phyloP scores from a whole-genome alignment of 805 yeast genomes.

The Wickerhamiella brachini region DNA sequence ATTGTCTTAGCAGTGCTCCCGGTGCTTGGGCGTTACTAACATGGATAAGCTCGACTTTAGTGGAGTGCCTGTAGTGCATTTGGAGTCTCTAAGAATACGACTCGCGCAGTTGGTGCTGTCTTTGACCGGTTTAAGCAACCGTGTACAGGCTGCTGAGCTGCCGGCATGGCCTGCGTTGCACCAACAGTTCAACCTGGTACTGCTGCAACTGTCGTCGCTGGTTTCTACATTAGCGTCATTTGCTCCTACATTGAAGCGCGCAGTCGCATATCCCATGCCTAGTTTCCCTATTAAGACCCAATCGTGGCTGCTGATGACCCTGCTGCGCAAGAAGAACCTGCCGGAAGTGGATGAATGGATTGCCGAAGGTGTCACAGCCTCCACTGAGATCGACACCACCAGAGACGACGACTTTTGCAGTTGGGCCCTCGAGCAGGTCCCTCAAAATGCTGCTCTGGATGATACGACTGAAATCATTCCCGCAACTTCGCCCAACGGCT shows the following conservation, averaged over 20 bases:
- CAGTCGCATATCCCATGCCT: conserved; percentile 75
- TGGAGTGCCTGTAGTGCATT: conserved; percentile 16
- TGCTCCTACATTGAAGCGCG: conserved; percentile 41
- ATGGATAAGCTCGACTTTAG: conserved; percentile 8
- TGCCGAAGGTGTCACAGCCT: conserved; percentile 25
- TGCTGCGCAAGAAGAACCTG: conserved; percentile 70
- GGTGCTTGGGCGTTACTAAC: background rate
- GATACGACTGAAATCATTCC: conserved; percentile 29
- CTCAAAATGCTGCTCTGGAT: conserved; percentile 19
- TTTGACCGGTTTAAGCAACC: conserved; percentile 40
- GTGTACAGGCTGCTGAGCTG: conserved; percentile 33
- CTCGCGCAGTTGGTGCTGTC: conserved; percentile 38
- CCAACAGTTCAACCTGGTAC: conserved; percentile 66
- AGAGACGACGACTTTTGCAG: conserved; percentile 44
- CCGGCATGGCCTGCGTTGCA: conserved; percentile 58
- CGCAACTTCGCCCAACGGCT: conserved; percentile 8
- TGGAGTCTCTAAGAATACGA: conserved; percentile 16
- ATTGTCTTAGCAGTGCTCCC: too few relatives aligned
- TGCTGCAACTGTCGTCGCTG: conserved; percentile 74
- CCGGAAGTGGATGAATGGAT: conserved; percentile 92
- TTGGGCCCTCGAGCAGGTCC: conserved; percentile 47
- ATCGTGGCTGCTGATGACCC: conserved; percentile 68
- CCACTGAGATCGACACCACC: conserved; percentile 23
- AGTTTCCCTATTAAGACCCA: conserved; percentile 76
- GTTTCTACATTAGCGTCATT: conserved; percentile 52